Evolutionary conservation across 2,329 filamentous ascomycete genomes (phyloP).

Genomic region (Colletotrichum sojae): DNA sequence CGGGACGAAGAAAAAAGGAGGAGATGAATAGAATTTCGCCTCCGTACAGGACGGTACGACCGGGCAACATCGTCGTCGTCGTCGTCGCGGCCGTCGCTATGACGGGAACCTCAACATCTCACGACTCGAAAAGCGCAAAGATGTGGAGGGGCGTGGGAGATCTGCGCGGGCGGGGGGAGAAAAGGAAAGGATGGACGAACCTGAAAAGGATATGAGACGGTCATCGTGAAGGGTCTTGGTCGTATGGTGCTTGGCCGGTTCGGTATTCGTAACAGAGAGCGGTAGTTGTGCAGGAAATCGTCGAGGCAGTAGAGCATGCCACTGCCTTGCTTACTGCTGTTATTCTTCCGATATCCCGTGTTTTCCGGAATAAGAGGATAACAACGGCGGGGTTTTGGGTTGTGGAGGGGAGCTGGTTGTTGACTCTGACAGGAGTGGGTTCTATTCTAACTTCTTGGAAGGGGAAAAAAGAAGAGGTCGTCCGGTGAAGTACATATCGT

Average conservation of each 20-base stretch:
- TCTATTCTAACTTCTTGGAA: no score
- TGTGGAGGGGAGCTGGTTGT: neutral
- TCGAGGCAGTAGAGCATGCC: conserved; percentile 40
- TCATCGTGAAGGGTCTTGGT: conserved; percentile 42
- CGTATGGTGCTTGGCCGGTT: conserved; percentile 27
- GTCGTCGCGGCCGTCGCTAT: no score
- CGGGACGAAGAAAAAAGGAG: neutral
- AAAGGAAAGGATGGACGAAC: conserved; percentile 25
- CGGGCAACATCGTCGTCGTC: no score
- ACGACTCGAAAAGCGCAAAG: neutral
- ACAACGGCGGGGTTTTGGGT: neutral
- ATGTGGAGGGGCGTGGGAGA: neutral
- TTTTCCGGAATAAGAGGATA: no score
- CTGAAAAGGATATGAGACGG: conserved; percentile 46
- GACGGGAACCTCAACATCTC: no score
- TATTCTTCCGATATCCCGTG: no score
- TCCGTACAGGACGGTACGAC: neutral
- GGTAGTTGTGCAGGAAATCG: conserved; percentile 40
- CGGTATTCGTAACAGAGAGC: conserved; percentile 33
- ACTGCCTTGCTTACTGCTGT: conserved; percentile 7
- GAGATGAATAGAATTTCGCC: neutral
- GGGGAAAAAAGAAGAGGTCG: no score
- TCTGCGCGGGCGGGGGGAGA: conserved; percentile 7
- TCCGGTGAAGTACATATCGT: neutral
- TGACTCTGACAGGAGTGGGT: no score